Evolutionary conservation across 768 basidiomycete species (phyloP).

Genomic region (Favolaschia claudopus): DNA sequence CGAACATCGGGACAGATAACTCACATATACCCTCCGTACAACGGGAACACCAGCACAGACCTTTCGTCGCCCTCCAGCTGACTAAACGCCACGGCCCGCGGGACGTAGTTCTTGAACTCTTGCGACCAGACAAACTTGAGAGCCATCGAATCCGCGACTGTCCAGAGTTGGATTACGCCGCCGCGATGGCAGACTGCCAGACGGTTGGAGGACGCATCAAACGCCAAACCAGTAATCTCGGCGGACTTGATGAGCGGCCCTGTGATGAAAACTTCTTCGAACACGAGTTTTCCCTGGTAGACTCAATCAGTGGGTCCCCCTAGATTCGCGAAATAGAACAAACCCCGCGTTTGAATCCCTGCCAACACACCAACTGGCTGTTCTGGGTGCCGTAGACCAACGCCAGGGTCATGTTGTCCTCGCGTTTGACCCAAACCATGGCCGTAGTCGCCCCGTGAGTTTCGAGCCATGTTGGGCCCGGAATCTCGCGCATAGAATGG

Average conservation of each 20-base stretch:
- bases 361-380: slow-evolving; percentile 19
- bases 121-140: slow-evolving; percentile 8
- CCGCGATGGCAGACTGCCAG: slow-evolving; percentile 21
- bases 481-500: neutral
- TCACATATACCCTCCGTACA: slow-evolving; percentile 18
- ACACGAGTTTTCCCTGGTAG: neutral
- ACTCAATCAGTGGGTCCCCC: no score
- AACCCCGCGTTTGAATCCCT: no score
- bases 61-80: neutral
- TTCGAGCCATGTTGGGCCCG: neutral
- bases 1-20: neutral
- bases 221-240: slow-evolving; percentile 25
- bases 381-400: slow-evolving; percentile 17
- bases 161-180: slow-evolving; percentile 16
- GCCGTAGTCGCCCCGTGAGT: slow-evolving; percentile 7
- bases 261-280: slow-evolving; percentile 10
- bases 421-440: slow-evolving; percentile 14
- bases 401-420: slow-evolving; percentile 8
- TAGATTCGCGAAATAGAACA: no score
- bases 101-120: slow-evolving; percentile 12
- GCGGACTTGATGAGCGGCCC: slow-evolving; percentile 9
- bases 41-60: slow-evolving; percentile 10
- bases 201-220: slow-evolving; percentile 19
- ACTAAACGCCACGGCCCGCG: slow-evolving; percentile 21
- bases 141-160: slow-evolving; percentile 1